These are phyloP conservation scores for Oryza australiensis DNA, from an alignment of 176 grass and related monocot species.

Conservation along the genomic window DNA sequence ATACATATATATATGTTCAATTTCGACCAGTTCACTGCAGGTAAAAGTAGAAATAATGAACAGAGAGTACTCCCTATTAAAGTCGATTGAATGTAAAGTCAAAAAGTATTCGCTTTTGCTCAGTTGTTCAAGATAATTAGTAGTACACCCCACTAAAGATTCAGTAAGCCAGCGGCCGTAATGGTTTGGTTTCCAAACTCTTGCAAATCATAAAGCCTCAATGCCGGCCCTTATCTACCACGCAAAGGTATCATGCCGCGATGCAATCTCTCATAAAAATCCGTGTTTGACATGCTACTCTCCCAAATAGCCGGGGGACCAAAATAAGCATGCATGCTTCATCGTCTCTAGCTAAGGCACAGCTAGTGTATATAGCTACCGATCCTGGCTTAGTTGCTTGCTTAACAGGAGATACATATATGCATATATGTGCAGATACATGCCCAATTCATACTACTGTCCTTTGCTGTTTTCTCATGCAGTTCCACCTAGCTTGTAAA, in stretches of 20 bases:
- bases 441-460: slow-evolving; percentile 36
- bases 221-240: slow-evolving; percentile 38
- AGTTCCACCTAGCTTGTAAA: slow-evolving; percentile 30
- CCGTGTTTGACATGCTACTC: slow-evolving; percentile 61
- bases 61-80: background rate
- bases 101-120: background rate
- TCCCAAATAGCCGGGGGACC: slow-evolving; percentile 57
- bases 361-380: slow-evolving; percentile 29
- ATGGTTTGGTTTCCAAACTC: slow-evolving; percentile 31
- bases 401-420: slow-evolving; percentile 27
- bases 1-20: background rate
- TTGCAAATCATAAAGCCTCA: slow-evolving; percentile 51
- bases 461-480: slow-evolving; percentile 33
- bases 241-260: slow-evolving; percentile 28
- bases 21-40: background rate
- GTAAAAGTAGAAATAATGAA: background rate
- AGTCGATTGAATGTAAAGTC: background rate
- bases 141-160: background rate
- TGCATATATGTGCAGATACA: background rate
- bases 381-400: background rate
- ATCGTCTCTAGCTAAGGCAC: slow-evolving; percentile 32
- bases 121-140: background rate
- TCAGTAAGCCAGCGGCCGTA: slow-evolving; percentile 11
- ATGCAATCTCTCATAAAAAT: slow-evolving; percentile 56
- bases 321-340: slow-evolving; percentile 35